Evolutionary conservation across 441 rosid genomes (phyloP), one percentile per base, ranked within the genome.

Genomic region (Croton laevigatus): DNA sequence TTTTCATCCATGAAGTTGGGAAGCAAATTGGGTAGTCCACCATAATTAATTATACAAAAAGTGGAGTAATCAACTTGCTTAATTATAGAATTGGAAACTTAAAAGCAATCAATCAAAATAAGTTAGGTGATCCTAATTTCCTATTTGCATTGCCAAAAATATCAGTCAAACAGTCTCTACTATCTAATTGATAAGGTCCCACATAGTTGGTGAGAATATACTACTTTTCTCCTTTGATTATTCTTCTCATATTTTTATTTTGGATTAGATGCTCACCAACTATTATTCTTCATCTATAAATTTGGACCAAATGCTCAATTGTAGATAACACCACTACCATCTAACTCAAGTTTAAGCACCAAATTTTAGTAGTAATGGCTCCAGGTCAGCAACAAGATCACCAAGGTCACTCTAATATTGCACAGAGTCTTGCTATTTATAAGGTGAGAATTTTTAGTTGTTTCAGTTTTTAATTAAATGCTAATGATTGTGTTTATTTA

Each of bases 361-460:
- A 34, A 49, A 11, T 34, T 19, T 34, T 11, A 59, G 23, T 8
- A 51, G 9, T 13, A 64, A 64, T 64, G 69, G 75, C 69, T 32
- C 38, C 69, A 42, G 63, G 55, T 4, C 20, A 22, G 16, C 20
- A 32, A 34, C 67, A 22, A 14, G 52, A 61, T 11, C 19, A 54
- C 34, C 55, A 51, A 62, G 64, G 65, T 38, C 75, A 71, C 36
- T 16, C 62, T 40, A 45, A 65, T 57, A 27, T 71, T 20, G 20
- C 13, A 54, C 68, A 65, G 63, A 71, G 69, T 55, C 20, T 54
- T 22, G 63, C 75, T 54, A 64, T 71, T 64, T 71, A 71, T 51
- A 64, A 71, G 75, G 75, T 63, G 63, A 62, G 55, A 27, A 42
- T 8, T 40, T n/a, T 8, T 17, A 2, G 14, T 49, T 32, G 4